Evolutionary conservation across 768 basidiomycete species (phyloP).

Genomic region (Russula abietina): DNA sequence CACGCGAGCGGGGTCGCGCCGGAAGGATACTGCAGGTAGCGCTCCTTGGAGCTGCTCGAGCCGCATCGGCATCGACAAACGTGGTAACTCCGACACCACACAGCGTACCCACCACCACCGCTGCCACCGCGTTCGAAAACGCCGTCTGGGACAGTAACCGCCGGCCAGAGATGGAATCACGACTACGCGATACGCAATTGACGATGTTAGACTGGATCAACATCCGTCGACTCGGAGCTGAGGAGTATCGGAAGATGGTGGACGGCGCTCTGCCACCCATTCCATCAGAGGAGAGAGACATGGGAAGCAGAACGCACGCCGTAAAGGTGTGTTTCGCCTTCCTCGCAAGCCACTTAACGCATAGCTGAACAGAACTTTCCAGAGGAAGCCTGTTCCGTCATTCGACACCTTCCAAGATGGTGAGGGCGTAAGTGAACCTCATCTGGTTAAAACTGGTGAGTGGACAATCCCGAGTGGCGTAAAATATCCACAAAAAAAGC

Average conservation of each 20-base stretch:
- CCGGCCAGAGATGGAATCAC: conserved; percentile 11
- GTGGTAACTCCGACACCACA: conserved; percentile 8
- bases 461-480: background rate
- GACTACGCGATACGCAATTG: conserved; percentile 15
- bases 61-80: conserved; percentile 19
- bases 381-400: conserved; percentile 23
- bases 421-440: conserved; percentile 1
- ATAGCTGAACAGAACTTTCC: background rate
- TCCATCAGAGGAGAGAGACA: conserved; percentile 8
- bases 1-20: conserved; percentile 21
- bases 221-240: conserved; percentile 4
- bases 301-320: conserved; percentile 8
- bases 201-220: conserved; percentile 23
- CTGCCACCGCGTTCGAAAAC: background rate
- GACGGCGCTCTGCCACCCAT: conserved; percentile 17
- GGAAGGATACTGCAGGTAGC: conserved; percentile 17
- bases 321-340: conserved; percentile 16
- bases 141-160: conserved; percentile 9
- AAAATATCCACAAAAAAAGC: conserved; percentile 5
- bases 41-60: conserved; percentile 15
- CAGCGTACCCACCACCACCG: background rate
- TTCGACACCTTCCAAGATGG: conserved; percentile 17
- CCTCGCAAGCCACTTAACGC: background rate
- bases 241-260: conserved; percentile 12
- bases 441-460: conserved; percentile 14